Conservation (phyloP, 192 early-diverging fungal genomes). For the Coemansia sp. region DNA sequence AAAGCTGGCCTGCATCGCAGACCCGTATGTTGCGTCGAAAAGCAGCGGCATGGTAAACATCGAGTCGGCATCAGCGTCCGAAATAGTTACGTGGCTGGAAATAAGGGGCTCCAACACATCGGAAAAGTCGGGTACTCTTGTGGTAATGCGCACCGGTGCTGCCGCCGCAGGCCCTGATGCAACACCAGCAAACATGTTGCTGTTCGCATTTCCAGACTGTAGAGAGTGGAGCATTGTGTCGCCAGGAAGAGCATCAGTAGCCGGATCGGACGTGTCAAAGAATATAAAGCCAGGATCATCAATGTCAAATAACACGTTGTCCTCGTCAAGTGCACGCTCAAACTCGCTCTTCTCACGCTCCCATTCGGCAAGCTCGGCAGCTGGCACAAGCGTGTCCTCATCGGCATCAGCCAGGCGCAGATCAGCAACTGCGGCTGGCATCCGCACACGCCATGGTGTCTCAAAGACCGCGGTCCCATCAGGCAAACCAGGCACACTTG, state of each 20-base stretch:
- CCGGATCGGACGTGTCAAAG: slow-evolving; percentile 32
- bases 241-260: not conserved
- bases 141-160: slow-evolving; percentile 47
- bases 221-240: not conserved
- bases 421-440: slow-evolving; percentile 29
- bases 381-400: slow-evolving; percentile 42
- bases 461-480: slow-evolving; percentile 45
- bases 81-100: slow-evolving; percentile 2
- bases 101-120: slow-evolving; percentile 18
- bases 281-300: slow-evolving; percentile 55
- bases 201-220: not conserved
- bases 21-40: slow-evolving; percentile 21
- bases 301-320: slow-evolving; percentile 54
- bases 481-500: slow-evolving; percentile 24
- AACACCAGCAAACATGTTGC: not conserved
- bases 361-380: slow-evolving; percentile 47
- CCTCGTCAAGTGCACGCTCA: slow-evolving; percentile 55
- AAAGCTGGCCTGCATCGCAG: slow-evolving; percentile 16
- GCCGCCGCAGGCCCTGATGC: slow-evolving; percentile 8
- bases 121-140: slow-evolving; percentile 46
- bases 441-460: slow-evolving; percentile 46
- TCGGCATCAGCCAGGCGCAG: slow-evolving; percentile 28
- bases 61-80: slow-evolving; percentile 28
- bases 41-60: slow-evolving; percentile 38
- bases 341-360: slow-evolving; percentile 50